phyloP scores from a whole-genome alignment of 1,284 basidiomycete species.

The Sanghuangporus baumii region DNA sequence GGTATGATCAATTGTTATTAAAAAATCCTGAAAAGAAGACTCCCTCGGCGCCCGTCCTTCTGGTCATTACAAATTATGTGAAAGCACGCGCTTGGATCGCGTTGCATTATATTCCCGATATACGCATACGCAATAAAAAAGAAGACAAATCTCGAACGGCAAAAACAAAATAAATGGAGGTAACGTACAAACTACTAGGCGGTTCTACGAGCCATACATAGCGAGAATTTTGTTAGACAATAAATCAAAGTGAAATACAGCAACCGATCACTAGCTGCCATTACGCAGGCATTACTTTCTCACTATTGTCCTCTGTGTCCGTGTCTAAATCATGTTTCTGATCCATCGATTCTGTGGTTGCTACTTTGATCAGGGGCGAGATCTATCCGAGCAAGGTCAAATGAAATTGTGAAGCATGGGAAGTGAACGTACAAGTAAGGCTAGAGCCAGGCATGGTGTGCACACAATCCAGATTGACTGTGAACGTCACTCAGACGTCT shows the following conservation, averaged over 20 bases:
- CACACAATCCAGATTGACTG: constrained; percentile 61
- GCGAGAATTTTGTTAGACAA: neutral
- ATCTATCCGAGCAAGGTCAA: constrained; percentile 10
- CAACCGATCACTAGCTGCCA: neutral
- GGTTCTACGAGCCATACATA: neutral
- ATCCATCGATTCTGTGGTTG: constrained; percentile 5
- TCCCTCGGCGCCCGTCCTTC: neutral
- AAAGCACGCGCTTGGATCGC: neutral
- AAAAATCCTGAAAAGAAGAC: neutral
- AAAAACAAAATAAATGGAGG: neutral
- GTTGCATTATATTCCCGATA: neutral
- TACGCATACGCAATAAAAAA: neutral
- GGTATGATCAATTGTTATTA: neutral
- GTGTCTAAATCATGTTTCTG: neutral
- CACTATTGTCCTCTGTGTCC: neutral
- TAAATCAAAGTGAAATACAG: neutral
- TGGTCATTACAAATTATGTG: neutral
- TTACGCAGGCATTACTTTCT: constrained; percentile 1
- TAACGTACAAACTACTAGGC: neutral
- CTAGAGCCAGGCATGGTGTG: constrained; percentile 48
- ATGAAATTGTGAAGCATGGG: constrained; percentile 6
- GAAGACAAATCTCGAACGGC: neutral
- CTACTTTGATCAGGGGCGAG: constrained; percentile 14
- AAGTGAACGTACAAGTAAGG: constrained; percentile 39
- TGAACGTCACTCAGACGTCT: constrained; percentile 17